phyloP scores from a whole-genome alignment of 169 alveolate species.

The Plasmodium sp. region DNA sequence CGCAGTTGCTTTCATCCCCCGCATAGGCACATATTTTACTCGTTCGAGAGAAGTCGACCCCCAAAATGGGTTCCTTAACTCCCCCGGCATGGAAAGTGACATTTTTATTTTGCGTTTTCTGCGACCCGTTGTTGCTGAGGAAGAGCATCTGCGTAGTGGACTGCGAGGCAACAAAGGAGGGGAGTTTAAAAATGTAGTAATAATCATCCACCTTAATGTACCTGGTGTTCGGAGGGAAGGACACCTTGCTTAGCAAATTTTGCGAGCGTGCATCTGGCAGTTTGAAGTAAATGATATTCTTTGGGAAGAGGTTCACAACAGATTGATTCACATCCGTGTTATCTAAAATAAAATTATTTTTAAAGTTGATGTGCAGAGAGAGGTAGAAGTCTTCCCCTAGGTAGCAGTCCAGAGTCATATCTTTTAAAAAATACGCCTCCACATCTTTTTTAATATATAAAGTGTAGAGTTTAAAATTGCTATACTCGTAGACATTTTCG shows the following conservation, averaged over 20 bases:
- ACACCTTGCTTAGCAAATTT: not conserved
- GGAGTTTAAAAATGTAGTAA: slow-evolving; percentile 8
- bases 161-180: not conserved
- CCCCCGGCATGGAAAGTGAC: slow-evolving; percentile 13
- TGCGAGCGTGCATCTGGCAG: not conserved
- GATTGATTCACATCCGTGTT: not conserved
- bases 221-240: slow-evolving; percentile 20
- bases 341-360: slow-evolving; percentile 2
- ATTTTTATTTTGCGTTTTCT: not conserved
- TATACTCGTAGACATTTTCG: slow-evolving; percentile 2
- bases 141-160: not conserved
- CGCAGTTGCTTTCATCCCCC: not conserved
- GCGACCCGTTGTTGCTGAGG: not conserved
- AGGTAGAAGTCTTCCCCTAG: slow-evolving; percentile 35
- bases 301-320: not conserved
- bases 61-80: not conserved
- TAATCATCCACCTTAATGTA: not conserved
- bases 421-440: slow-evolving; percentile 7
- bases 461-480: not conserved
- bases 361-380: slow-evolving; percentile 1
- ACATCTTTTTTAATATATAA: slow-evolving; percentile 24
- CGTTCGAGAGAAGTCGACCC: slow-evolving; percentile 27
- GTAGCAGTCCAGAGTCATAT: slow-evolving; percentile 24
- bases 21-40: not conserved
- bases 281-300: slow-evolving; percentile 39